These are phyloP conservation scores for Rubus idaeus DNA, from an alignment of 306 rosid genomes.

Conservation along the genomic window DNA sequence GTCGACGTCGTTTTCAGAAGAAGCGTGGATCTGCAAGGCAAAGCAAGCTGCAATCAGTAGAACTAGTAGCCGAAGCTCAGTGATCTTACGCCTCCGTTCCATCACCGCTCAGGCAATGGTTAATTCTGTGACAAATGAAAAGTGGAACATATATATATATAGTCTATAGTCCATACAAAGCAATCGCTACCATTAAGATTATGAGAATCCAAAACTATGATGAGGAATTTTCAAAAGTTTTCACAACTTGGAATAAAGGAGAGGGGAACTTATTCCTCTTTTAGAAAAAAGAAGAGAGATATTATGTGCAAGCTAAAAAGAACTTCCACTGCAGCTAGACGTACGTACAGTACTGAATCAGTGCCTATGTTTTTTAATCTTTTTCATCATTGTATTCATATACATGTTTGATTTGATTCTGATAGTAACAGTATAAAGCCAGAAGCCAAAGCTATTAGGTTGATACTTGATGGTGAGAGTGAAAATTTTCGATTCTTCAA, in stretches of 20 bases:
- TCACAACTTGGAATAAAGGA: neutral
- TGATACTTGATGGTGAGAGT: too few relatives aligned
- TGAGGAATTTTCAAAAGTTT: neutral
- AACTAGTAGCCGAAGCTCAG: constrained; percentile 6
- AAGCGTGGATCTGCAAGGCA: constrained; percentile 22
- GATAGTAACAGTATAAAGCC: neutral
- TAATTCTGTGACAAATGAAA: too few relatives aligned
- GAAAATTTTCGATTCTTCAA: too few relatives aligned
- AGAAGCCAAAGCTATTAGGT: too few relatives aligned
- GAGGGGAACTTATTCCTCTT: neutral
- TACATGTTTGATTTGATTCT: neutral
- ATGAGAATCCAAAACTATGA: constrained; percentile 11
- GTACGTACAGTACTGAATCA: neutral
- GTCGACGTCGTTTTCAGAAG: constrained; percentile 4
- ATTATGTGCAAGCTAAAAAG: neutral
- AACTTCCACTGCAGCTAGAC: neutral
- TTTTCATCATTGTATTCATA: neutral
- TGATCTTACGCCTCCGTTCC: constrained; percentile 9
- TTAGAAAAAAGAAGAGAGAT: neutral
- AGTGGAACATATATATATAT: too few relatives aligned
- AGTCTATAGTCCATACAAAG: neutral
- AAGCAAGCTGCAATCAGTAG: constrained; percentile 18
- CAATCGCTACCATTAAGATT: neutral
- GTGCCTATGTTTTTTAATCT: neutral
- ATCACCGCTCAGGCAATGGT: neutral